Base-by-base conservation (phyloP, 371 early-diverging fungal genomes). In the Actinomortierella wolfii region DNA sequence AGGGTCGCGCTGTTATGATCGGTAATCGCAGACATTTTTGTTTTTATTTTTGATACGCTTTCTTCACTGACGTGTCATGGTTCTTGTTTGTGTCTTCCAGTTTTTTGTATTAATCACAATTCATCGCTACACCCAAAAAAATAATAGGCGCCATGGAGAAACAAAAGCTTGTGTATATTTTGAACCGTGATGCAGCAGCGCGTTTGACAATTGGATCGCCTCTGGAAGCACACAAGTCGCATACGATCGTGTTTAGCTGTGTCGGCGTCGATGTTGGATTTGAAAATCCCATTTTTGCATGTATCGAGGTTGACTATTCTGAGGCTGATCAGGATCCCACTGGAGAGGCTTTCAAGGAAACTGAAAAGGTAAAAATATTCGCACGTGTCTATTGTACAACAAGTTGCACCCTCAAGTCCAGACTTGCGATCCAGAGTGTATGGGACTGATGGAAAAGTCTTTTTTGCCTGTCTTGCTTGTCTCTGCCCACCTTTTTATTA, bases 271-370 rank as follows among this genome's bases (percentile, higher is more conserved):
- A 99, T 78, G 98, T 99, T 40, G 98, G 97, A 0, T 99, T 92
- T 66, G 98, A 99, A 64, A 99, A 98, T 77, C 99, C 99, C 2
- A 84, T 96, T 39, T 99, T 99, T 85, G 98, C 97, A 0, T 87
- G 89, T 62, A 74, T 99, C 41, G 99, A 97, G 68, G 85, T 89
- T 1, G 92, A 92, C 77, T 94, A 94, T 75, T 70, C 85, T 11
- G 99, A 95, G 34, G 86, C 91, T 2, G 94, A 94, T 76, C 81
- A 84, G 51, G 95, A 94, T 77, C 84, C 89, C 1, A 83, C 89
- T 15, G 90, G 92, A 8, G 90, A 92, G 67, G 94, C 92, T 0
- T 82, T 86, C 51, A 75, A 83, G 54, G 85, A 86, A 41, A 80
- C 86, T 8, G 94, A 94, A 79, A 94, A 93, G 76, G 84, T 78